phyloP scores from a whole-genome alignment of 2,329 filamentous ascomycete species.

The Colletotrichum sp. region DNA sequence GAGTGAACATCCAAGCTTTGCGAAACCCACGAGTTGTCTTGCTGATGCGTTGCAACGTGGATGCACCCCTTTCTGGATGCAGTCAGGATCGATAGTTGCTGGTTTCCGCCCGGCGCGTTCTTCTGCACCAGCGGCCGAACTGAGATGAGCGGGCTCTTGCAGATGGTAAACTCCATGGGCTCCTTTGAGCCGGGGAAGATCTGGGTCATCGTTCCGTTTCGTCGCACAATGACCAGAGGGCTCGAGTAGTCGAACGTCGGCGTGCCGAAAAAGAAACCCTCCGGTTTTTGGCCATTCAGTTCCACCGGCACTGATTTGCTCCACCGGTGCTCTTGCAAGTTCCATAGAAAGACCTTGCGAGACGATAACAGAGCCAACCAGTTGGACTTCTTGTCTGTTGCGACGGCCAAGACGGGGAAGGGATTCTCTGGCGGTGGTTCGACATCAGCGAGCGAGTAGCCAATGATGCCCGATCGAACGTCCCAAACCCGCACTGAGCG shows the following conservation, averaged over 20 bases:
- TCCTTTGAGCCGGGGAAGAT: conserved; percentile 52
- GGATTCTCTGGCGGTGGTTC: conserved; percentile 46
- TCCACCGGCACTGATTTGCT: conserved; percentile 59
- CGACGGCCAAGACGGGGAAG: conserved; percentile 66
- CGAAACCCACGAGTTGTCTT: conserved; percentile 53
- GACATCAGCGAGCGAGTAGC: conserved; percentile 46
- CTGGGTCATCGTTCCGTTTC: conserved; percentile 68
- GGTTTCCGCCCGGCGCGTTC: conserved; percentile 35
- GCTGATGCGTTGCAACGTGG: conserved; percentile 44
- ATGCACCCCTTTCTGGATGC: conserved; percentile 56
- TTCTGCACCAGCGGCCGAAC: conserved; percentile 52
- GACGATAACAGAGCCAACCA: conserved; percentile 72
- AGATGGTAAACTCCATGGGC: conserved; percentile 51
- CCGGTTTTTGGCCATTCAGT: conserved; percentile 61
- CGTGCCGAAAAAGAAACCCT: conserved; percentile 68
- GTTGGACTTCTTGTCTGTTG: conserved; percentile 67
- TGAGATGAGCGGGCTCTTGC: conserved; percentile 56
- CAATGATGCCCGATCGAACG: conserved; percentile 48
- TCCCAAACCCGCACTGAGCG: conserved; percentile 72
- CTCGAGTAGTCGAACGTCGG: conserved; percentile 39
- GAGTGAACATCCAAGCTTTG: conserved; percentile 47
- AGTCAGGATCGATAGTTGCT: conserved; percentile 43
- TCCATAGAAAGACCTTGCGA: conserved; percentile 66
- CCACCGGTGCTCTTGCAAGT: conserved; percentile 61
- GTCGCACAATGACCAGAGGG: conserved; percentile 64